phyloP scores from a whole-genome alignment of 768 basidiomycete genomes.

The Termitomyces sp. region DNA sequence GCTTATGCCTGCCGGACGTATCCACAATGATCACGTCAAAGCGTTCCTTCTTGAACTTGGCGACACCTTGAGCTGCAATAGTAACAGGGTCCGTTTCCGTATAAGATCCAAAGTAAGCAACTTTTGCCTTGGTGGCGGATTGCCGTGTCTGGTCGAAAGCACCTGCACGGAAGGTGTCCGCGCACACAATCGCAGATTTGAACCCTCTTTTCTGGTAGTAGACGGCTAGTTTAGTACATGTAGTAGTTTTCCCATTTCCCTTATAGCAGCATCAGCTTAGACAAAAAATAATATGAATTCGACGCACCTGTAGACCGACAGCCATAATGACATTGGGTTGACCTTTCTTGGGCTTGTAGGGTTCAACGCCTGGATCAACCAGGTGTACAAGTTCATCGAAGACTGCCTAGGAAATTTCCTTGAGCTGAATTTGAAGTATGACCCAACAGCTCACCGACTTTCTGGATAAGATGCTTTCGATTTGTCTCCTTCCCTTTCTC shows the following conservation, averaged over 20 bases:
- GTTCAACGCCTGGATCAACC: slow-evolving; percentile 94
- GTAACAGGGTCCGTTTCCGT: slow-evolving; percentile 98
- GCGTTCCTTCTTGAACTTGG: slow-evolving; percentile 96
- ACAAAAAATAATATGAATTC: neutral
- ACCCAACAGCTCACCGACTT: slow-evolving; percentile 45
- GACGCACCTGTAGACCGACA: slow-evolving; percentile 85
- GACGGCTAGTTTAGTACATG: slow-evolving; percentile 97
- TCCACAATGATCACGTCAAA: slow-evolving; percentile 99
- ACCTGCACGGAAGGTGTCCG: slow-evolving; percentile 98
- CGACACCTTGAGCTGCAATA: slow-evolving; percentile 91
- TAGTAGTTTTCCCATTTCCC: slow-evolving; percentile 99
- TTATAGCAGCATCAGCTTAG: slow-evolving; percentile 26
- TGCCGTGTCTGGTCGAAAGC: slow-evolving; percentile 99
- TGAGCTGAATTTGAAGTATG: neutral
- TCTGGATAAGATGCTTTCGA: slow-evolving; percentile 87
- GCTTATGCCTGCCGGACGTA: slow-evolving; percentile 95
- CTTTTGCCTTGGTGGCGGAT: slow-evolving; percentile 97
- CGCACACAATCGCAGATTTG: slow-evolving; percentile 96
- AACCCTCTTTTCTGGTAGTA: slow-evolving; percentile 97
- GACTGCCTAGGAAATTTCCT: slow-evolving; percentile 62
- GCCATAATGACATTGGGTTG: slow-evolving; percentile 96
- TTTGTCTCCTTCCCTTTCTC: slow-evolving; percentile 81
- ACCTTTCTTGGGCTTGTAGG: slow-evolving; percentile 96
- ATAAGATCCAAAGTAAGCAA: slow-evolving; percentile 98
- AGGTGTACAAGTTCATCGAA: slow-evolving; percentile 95